These are phyloP conservation scores for Pulveroboletus sp. DNA, from an alignment of 768 basidiomycete genomes.

Conservation along the genomic window DNA sequence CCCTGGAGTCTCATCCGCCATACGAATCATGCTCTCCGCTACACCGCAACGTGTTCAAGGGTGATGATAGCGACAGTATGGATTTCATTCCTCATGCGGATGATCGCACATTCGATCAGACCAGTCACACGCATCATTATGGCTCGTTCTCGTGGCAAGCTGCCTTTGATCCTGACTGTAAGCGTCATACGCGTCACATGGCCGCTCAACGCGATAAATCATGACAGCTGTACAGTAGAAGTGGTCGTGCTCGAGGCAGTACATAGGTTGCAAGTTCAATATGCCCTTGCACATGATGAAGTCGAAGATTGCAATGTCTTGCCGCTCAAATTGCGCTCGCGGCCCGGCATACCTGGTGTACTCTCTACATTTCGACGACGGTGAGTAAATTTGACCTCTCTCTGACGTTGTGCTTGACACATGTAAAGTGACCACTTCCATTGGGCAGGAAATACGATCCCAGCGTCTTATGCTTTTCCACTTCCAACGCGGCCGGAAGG, in stretches of 20 bases:
- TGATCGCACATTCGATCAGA: conserved; percentile 47
- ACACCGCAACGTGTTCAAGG: conserved; percentile 42
- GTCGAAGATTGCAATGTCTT: conserved; percentile 50
- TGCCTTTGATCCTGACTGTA: conserved; percentile 39
- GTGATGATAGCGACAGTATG: conserved; percentile 55
- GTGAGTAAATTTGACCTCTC: conserved; percentile 25
- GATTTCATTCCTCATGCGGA: conserved; percentile 61
- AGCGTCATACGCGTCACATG: conserved; percentile 11
- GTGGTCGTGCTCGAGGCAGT: conserved; percentile 46
- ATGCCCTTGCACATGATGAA: conserved; percentile 36
- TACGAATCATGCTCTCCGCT: conserved; percentile 59
- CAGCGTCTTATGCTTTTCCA: conserved; percentile 13
- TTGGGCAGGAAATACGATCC: conserved; percentile 26
- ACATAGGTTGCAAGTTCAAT: conserved; percentile 36
- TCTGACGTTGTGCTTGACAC: conserved; percentile 3
- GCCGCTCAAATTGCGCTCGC: conserved; percentile 34
- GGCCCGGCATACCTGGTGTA: conserved; percentile 23
- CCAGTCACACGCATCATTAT: conserved; percentile 39
- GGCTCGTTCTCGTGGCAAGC: conserved; percentile 48
- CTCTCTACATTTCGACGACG: conserved; percentile 21
- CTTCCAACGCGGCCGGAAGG: conserved; percentile 2
- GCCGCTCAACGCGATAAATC: conserved; percentile 18
- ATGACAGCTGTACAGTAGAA: conserved; percentile 36
- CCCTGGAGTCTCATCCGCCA: conserved; percentile 30
- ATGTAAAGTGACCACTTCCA: conserved; percentile 29